A percentile compares a stretch with the other conserved stretches of the same genome.
These are phyloP conservation scores for Rhynchospora tenuis DNA, from an alignment of 176 grass and related monocot species.

Conservation along the genomic window DNA sequence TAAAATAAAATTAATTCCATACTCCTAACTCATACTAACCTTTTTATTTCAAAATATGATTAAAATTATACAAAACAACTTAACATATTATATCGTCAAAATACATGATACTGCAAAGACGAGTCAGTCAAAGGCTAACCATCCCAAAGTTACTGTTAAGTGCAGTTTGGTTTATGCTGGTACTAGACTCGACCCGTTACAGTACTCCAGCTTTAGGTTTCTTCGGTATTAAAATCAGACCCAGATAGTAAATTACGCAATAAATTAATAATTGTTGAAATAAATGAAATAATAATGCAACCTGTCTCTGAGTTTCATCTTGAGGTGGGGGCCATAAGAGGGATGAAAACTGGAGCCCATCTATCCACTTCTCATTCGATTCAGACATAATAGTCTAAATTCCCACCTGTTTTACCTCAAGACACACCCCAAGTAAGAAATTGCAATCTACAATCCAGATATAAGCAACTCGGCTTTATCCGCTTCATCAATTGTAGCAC, in stretches of 20 bases:
- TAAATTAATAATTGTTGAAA: constrained; percentile 24
- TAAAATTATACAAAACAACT: not conserved
- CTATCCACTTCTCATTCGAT: constrained; percentile 79
- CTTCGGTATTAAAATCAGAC: not conserved
- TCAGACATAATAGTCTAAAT: constrained; percentile 49
- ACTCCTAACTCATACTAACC: not conserved
- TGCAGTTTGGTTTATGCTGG: not conserved
- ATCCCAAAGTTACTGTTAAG: not conserved
- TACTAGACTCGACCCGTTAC: not conserved
- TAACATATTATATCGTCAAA: not conserved
- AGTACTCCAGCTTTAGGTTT: not conserved
- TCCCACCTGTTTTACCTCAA: constrained; percentile 26
- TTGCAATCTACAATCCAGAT: constrained; percentile 22
- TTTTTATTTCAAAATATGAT: not conserved
- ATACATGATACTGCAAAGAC: not conserved
- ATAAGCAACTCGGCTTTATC: not conserved
- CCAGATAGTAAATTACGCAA: not conserved
- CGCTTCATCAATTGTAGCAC: not conserved
- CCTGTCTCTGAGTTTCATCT: constrained; percentile 76
- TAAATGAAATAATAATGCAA: constrained; percentile 28
- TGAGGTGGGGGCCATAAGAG: constrained; percentile 81
- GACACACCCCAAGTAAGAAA: constrained; percentile 47
- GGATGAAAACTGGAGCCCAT: constrained; percentile 79
- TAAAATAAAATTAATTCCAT: not conserved
- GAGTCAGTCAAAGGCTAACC: not conserved